Conservation (phyloP, 1,284 basidiomycete genomes). For the Volvariella volvacea region DNA sequence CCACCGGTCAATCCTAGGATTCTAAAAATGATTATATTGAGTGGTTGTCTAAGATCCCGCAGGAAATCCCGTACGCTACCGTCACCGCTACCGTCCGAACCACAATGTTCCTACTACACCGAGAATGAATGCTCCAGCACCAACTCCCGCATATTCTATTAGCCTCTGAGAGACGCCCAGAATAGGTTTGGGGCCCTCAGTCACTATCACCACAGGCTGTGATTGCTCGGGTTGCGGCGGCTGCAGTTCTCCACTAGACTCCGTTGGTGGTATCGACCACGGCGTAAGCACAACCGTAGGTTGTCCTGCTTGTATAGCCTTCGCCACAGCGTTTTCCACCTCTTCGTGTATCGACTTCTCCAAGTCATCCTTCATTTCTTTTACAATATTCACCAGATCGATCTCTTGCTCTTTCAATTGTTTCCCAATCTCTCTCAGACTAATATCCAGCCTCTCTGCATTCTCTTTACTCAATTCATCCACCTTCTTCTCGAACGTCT, state of each 20-base stretch:
- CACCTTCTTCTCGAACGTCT: slow-evolving; percentile 83
- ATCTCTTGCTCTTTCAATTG: slow-evolving; percentile 47
- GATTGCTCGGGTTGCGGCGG: background rate
- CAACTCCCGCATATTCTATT: slow-evolving; percentile 24
- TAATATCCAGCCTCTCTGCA: slow-evolving; percentile 35
- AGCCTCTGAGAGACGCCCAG: slow-evolving; percentile 12
- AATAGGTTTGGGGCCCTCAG: slow-evolving; percentile 1
- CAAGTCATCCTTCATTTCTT: slow-evolving; percentile 10
- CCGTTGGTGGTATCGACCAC: background rate
- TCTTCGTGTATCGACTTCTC: slow-evolving; percentile 5
- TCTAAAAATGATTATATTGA: no score
- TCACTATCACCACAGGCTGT: background rate
- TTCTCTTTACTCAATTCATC: slow-evolving; percentile 65
- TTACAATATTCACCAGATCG: slow-evolving; percentile 19
- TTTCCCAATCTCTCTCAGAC: slow-evolving; percentile 40
- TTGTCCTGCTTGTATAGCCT: background rate
- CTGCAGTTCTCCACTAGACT: background rate
- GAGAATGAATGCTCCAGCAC: slow-evolving; percentile 25
- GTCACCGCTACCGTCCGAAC: slow-evolving; percentile 15
- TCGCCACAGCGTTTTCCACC: slow-evolving; percentile 2
- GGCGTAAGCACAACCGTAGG: background rate
- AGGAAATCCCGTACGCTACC: slow-evolving; percentile 9
- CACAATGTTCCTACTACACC: slow-evolving; percentile 22
- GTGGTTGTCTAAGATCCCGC: no score
- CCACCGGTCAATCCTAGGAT: no score